Conservation (phyloP, 2,329 filamentous ascomycete species). For the Kalmusia sp. region DNA sequence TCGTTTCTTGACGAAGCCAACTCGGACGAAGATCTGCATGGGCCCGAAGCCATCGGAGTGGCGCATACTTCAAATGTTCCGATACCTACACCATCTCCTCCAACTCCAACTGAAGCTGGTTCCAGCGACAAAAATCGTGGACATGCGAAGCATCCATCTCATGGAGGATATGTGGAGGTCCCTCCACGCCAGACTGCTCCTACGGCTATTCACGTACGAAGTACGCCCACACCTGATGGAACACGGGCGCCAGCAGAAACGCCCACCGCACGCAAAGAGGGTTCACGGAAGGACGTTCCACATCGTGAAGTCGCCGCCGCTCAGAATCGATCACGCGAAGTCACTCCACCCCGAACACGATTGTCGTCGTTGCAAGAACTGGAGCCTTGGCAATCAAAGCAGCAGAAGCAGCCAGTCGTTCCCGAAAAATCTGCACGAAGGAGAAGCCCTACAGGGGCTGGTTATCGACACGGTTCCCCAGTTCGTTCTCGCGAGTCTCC, state of each 20-base stretch:
- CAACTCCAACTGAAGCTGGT: conserved; percentile 27
- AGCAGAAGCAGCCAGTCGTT: conserved; percentile 8
- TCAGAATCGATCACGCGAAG: conserved; percentile 27
- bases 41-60: conserved; percentile 47
- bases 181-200: conserved; percentile 33
- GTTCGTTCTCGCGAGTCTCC: conserved; percentile 25
- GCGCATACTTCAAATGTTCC: conserved; percentile 52
- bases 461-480: conserved; percentile 23
- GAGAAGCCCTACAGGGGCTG: conserved; percentile 13
- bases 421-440: conserved; percentile 13
- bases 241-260: conserved; percentile 14
- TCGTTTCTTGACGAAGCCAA: conserved; percentile 38
- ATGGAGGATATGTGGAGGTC: conserved; percentile 36
- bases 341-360: conserved; percentile 28
- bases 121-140: conserved; percentile 18
- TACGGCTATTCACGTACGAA: conserved; percentile 27
- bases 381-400: conserved; percentile 23
- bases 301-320: conserved; percentile 16
- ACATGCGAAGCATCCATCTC: conserved; percentile 19
- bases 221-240: conserved; percentile 36
- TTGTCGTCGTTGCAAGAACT: conserved; percentile 40
- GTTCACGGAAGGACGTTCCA: conserved; percentile 18
- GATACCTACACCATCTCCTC: conserved; percentile 38
- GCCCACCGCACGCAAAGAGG: conserved; percentile 23
- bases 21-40: conserved; percentile 35